Conservation (phyloP, 805 yeast genomes). For the Saccharomycopsis fermentans region DNA sequence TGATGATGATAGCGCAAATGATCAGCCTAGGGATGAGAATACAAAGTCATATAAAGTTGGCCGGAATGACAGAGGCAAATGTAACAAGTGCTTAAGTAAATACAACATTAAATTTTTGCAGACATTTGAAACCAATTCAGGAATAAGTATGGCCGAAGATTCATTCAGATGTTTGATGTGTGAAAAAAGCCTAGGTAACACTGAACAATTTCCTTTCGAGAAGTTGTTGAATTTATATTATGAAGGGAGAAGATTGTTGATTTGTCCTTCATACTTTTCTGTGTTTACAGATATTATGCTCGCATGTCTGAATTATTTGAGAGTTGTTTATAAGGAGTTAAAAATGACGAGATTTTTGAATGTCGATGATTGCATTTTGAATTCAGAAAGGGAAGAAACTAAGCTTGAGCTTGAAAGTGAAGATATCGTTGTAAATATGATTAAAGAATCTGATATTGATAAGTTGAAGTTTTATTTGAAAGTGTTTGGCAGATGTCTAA, state of each 20-base stretch:
- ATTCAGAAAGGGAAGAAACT: slow-evolving; percentile 21
- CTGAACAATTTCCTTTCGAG: slow-evolving; percentile 29
- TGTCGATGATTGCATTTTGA: slow-evolving; percentile 17
- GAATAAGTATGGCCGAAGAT: slow-evolving; percentile 23
- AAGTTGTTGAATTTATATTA: slow-evolving; percentile 25
- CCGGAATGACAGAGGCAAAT: slow-evolving; percentile 45
- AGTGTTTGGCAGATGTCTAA: slow-evolving; percentile 32
- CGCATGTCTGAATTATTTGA: slow-evolving; percentile 10
- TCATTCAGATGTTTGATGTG: slow-evolving; percentile 48
- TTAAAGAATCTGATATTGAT: slow-evolving; percentile 21
- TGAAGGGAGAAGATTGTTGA: slow-evolving; percentile 23
- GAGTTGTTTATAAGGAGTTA: slow-evolving; percentile 20
- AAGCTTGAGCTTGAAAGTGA: slow-evolving; percentile 15
- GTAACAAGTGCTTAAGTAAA: slow-evolving; percentile 66
- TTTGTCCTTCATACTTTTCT: slow-evolving; percentile 29
- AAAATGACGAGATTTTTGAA: slow-evolving; percentile 15
- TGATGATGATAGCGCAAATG: neutral
- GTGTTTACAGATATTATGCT: slow-evolving; percentile 19
- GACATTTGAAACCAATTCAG: slow-evolving; percentile 23
- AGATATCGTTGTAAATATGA: slow-evolving; percentile 12
- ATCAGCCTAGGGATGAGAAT: neutral
- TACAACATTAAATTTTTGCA: slow-evolving; percentile 53
- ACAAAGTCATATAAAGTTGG: slow-evolving; percentile 37
- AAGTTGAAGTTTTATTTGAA: slow-evolving; percentile 35
- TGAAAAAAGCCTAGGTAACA: slow-evolving; percentile 22